phyloP scores from a whole-genome alignment of 2,329 filamentous ascomycete species.

The Sarocladium kiliense region DNA sequence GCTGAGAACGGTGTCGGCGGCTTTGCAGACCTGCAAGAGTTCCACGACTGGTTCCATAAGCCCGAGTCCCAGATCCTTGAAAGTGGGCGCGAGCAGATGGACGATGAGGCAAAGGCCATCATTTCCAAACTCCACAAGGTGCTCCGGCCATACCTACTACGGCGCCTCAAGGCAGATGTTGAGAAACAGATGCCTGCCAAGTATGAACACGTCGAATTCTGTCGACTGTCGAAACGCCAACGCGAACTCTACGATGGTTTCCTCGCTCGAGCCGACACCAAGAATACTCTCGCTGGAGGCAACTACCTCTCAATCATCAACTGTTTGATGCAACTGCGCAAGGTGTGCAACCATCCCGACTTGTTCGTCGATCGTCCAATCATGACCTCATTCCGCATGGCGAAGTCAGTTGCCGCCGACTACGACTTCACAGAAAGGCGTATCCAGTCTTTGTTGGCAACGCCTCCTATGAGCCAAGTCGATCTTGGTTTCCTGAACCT shows the following conservation, averaged over 20 bases:
- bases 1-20: conserved; percentile 81
- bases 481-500: conserved; percentile 76
- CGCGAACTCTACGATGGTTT: conserved; percentile 96
- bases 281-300: conserved; percentile 81
- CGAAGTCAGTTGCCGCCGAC: conserved; percentile 67
- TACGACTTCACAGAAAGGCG: conserved; percentile 69
- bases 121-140: conserved; percentile 94
- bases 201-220: conserved; percentile 95
- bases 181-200: conserved; percentile 99
- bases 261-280: conserved; percentile 82
- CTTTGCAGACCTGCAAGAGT: conserved; percentile 92
- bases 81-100: conserved; percentile 88
- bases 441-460: conserved; percentile 59
- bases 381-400: conserved; percentile 94
- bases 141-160: conserved; percentile 82
- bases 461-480: conserved; percentile 57
- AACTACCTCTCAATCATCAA: conserved; percentile 99
- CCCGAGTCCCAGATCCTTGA: conserved; percentile 95
- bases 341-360: conserved; percentile 98
- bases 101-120: conserved; percentile 86
- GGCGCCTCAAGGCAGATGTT: conserved; percentile 89
- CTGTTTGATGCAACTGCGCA: conserved; percentile 93
- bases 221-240: conserved; percentile 89
- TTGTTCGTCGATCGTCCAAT: conserved; percentile 94
- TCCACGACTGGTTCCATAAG: conserved; percentile 92